Conservation (phyloP, 768 basidiomycete species). For the Rhodotorula taiwanensis region DNA sequence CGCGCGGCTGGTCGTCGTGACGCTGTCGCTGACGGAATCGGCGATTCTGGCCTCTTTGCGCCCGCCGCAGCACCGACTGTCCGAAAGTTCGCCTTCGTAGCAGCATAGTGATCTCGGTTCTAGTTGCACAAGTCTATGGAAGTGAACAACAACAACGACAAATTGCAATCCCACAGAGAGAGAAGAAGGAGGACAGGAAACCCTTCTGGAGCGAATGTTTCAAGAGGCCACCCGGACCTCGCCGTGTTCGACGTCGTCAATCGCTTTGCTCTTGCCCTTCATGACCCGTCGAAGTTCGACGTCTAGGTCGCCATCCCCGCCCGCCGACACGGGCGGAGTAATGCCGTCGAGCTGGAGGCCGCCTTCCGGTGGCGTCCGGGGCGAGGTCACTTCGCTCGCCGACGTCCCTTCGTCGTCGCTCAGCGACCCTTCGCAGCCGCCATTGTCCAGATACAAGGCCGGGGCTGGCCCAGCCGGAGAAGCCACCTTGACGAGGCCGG, state of each 20-base stretch:
- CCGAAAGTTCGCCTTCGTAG: too few species aligned
- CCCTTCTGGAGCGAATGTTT: background rate
- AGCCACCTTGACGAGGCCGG: background rate
- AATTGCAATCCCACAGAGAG: too few species aligned
- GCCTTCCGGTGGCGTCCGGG: slow-evolving; percentile 10
- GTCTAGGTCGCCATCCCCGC: slow-evolving; percentile 15
- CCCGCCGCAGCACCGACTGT: background rate
- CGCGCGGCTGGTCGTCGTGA: background rate
- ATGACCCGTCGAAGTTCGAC: background rate
- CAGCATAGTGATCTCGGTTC: too few species aligned
- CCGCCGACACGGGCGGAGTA: background rate
- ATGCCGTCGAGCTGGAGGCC: background rate
- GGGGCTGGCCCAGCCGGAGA: too few species aligned
- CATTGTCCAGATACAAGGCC: too few species aligned
- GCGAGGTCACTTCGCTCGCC: slow-evolving; percentile 4
- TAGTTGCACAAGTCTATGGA: too few species aligned
- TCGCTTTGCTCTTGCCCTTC: slow-evolving; percentile 23
- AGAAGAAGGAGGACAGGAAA: too few species aligned
- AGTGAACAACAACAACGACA: background rate
- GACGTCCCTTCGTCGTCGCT: slow-evolving; percentile 1
- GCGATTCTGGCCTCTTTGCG: too few species aligned
- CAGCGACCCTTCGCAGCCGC: background rate
- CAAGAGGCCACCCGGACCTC: background rate
- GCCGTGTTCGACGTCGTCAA: background rate
- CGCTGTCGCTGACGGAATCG: too few species aligned